phyloP scores from a whole-genome alignment of 495 filamentous ascomycete species.

The Alectoria sarmentosa region DNA sequence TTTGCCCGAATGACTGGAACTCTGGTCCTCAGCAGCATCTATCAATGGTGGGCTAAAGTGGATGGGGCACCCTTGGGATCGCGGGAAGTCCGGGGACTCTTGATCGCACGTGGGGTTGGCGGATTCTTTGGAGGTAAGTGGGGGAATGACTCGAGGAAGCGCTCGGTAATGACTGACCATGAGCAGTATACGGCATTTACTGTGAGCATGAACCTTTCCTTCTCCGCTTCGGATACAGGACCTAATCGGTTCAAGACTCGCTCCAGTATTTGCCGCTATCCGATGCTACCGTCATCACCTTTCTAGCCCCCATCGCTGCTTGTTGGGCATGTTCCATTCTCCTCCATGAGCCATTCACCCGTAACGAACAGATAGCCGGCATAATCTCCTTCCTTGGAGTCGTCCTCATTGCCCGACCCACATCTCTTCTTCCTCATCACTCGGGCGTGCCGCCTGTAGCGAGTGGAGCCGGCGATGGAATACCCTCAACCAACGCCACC shows the following conservation, averaged over 20 bases:
- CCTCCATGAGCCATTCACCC: slow-evolving; percentile 71
- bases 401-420: slow-evolving; percentile 74
- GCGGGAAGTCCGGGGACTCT: slow-evolving; percentile 54
- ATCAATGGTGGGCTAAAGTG: slow-evolving; percentile 66
- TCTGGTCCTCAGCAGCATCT: slow-evolving; percentile 53
- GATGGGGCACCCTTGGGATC: slow-evolving; percentile 66
- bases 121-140: slow-evolving; percentile 65
- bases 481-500: slow-evolving; percentile 24
- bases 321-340: slow-evolving; percentile 77
- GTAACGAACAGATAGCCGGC: slow-evolving; percentile 67
- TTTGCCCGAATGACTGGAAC: slow-evolving; percentile 83
- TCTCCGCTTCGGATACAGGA: background rate
- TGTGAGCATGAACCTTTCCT: slow-evolving; percentile 38
- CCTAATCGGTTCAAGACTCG: slow-evolving; percentile 45
- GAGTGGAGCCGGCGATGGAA: slow-evolving; percentile 20
- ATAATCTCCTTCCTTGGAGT: slow-evolving; percentile 74
- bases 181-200: slow-evolving; percentile 61
- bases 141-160: background rate
- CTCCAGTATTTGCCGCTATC: slow-evolving; percentile 82
- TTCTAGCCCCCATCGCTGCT: slow-evolving; percentile 75
- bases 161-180: background rate
- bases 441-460: slow-evolving; percentile 22
- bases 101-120: slow-evolving; percentile 60
- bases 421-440: slow-evolving; percentile 41
- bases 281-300: slow-evolving; percentile 90